Evolutionary conservation across 257 asterid genomes (phyloP), one percentile per base, ranked within the genome.

Genomic region (Capsicum chinense): DNA sequence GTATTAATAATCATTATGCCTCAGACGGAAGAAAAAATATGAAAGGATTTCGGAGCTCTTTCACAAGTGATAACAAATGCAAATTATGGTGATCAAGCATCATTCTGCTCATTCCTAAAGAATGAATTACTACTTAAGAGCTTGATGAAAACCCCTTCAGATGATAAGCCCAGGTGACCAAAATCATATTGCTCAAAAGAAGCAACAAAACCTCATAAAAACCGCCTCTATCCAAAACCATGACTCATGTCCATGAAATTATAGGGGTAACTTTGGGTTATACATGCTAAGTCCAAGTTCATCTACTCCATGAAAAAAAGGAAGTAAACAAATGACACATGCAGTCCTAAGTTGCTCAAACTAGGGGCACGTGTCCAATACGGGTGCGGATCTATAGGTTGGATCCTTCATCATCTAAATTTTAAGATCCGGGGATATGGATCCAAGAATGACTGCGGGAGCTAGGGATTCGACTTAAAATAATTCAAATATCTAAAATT

Each of bases 291-390:
- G 33, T 26, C 33, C 33, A 26, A 26, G 33, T 26, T 47, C 58
- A 71, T 71, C 58, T 47, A 71, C 80, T 71, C 39, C 80, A 71
- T 71, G 39, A 71, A 71, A 39, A 47, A 47, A 71, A 44, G 79
- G 10, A 71, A 48, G 57, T 47, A 5, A 71, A 47, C 58, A 71
- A 0, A 71, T 71, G 58, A 47, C 21, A 9, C 56, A 26, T 26
- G 2, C 33, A 26, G 33, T 26, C 33, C 33, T 26, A 26, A 26
- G 33, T 26, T 26, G 33, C 33, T 26, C 33, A 26, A 1, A 26
- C 33, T 26, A 26, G 33, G 33, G 33, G 33, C 2, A 26, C 33
- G 33, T 26, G 33, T 26, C 33, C 33, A 26, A 26, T 26, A 26
- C 33, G 2, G 33, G 33, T 26, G 33, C 33, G 33, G 33, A 26